phyloP scores from a whole-genome alignment of 1,284 basidiomycete genomes.

The Vanrija pseudolonga region DNA sequence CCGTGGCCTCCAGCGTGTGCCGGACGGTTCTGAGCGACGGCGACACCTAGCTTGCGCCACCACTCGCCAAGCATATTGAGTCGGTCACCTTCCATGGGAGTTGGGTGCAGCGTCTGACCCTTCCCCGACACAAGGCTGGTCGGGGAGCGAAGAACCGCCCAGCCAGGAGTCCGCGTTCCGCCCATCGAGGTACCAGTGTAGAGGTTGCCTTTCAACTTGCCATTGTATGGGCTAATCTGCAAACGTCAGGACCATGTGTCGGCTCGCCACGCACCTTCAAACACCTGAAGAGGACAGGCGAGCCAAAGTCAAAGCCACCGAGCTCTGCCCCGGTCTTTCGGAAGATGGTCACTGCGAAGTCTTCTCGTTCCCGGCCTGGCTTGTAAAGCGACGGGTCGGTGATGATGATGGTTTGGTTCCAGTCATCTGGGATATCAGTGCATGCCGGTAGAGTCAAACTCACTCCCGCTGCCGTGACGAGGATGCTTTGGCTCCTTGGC shows the following conservation, averaged over 20 bases:
- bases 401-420: slow-evolving; percentile 19
- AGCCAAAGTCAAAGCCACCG: slow-evolving; percentile 8
- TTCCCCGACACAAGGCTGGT: not conserved
- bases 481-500: not conserved
- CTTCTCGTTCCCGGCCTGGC: slow-evolving; percentile 15
- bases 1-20: not conserved
- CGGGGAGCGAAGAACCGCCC: not conserved
- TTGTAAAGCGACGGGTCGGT: slow-evolving; percentile 24
- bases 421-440: slow-evolving; percentile 13
- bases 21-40: not conserved
- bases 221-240: slow-evolving; percentile 17
- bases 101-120: not conserved
- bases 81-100: slow-evolving; percentile 12
- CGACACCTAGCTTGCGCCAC: slow-evolving; percentile 8
- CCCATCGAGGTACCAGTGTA: slow-evolving; percentile 10
- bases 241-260: not conserved
- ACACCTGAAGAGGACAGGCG: slow-evolving; percentile 22
- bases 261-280: slow-evolving; percentile 12
- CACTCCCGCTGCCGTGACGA: not conserved
- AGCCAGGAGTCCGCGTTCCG: not conserved
- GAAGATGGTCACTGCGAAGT: slow-evolving; percentile 30
- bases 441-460: not conserved
- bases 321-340: slow-evolving; percentile 13
- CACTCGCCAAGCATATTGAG: slow-evolving; percentile 13
- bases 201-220: slow-evolving; percentile 28